These are phyloP conservation scores for Lipomyces oligophaga DNA, from an alignment of 805 yeast species.

Conservation along the genomic window DNA sequence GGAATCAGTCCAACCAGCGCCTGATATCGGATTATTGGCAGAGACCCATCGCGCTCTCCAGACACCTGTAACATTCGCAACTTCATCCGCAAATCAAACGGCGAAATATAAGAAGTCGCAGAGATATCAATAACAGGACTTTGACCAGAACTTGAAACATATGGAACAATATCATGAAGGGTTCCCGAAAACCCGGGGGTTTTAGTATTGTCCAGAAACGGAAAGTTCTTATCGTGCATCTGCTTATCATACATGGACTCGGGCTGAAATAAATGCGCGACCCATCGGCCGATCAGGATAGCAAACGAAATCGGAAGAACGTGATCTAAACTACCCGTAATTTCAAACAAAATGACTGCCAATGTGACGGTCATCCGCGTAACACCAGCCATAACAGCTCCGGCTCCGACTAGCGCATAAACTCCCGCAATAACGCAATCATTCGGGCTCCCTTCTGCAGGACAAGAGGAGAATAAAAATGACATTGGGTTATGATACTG, in stretches of 20 bases:
- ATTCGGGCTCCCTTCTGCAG: slow-evolving; percentile 28
- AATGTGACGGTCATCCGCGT: slow-evolving; percentile 54
- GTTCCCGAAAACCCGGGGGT: slow-evolving; percentile 39
- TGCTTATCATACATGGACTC: slow-evolving; percentile 50
- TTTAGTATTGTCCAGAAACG: slow-evolving; percentile 48
- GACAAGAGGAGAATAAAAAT: slow-evolving; percentile 28
- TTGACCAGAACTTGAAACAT: slow-evolving; percentile 25
- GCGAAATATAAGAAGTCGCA: slow-evolving; percentile 39
- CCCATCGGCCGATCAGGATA: slow-evolving; percentile 56
- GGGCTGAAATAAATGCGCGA: slow-evolving; percentile 51
- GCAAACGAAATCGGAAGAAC: slow-evolving; percentile 56
- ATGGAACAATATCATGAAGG: slow-evolving; percentile 42
- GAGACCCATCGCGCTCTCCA: slow-evolving; percentile 50
- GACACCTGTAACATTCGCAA: slow-evolving; percentile 41
- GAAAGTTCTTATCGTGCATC: slow-evolving; percentile 48
- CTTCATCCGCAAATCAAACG: slow-evolving; percentile 37
- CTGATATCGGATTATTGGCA: slow-evolving; percentile 44
- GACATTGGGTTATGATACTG: slow-evolving; percentile 34
- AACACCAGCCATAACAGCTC: slow-evolving; percentile 56
- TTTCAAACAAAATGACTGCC: slow-evolving; percentile 50
- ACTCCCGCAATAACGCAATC: slow-evolving; percentile 48
- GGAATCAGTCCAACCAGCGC: slow-evolving; percentile 47
- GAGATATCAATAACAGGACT: slow-evolving; percentile 41
- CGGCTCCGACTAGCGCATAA: slow-evolving; percentile 54
- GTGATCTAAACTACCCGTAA: slow-evolving; percentile 54